Percentiles rank a stretch among this genome's conserved stretches.
These are phyloP conservation scores for Lithocarpus polystachyus DNA, from an alignment of 306 rosid genomes.

Conservation along the genomic window DNA sequence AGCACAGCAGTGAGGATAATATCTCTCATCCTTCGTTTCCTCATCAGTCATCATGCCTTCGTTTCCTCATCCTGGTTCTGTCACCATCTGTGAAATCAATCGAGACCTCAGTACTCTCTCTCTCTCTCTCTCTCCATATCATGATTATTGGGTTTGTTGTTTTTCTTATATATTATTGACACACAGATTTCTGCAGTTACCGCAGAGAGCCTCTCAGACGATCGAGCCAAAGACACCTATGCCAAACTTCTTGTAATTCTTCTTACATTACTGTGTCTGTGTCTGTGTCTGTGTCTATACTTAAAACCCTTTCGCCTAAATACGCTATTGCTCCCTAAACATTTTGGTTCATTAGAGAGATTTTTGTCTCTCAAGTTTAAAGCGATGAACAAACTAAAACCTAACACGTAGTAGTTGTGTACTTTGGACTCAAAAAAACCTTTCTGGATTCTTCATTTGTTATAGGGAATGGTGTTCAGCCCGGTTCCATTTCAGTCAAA, in stretches of 20 bases:
- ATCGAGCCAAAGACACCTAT: slow-evolving; percentile 65
- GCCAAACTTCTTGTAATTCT: slow-evolving; percentile 69
- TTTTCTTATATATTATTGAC: not conserved
- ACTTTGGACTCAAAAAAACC: too few species aligned
- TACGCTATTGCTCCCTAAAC: not conserved
- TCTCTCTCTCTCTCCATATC: not conserved
- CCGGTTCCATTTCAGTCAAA: slow-evolving; percentile 70
- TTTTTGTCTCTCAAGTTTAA: too few species aligned
- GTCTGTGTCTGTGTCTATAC: not conserved
- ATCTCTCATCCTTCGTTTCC: not conserved
- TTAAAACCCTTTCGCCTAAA: not conserved
- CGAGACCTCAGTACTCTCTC: slow-evolving; percentile 64
- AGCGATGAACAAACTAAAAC: too few species aligned
- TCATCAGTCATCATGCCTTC: slow-evolving; percentile 51
- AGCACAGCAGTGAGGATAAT: not conserved
- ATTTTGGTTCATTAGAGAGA: not conserved
- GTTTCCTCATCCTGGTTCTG: slow-evolving; percentile 73
- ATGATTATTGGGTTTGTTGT: not conserved
- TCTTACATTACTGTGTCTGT: not conserved
- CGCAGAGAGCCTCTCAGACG: slow-evolving; percentile 68
- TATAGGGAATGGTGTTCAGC: slow-evolving; percentile 79
- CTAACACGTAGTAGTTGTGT: too few species aligned
- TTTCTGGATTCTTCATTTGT: not conserved
- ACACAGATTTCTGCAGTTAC: slow-evolving; percentile 53
- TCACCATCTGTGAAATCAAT: slow-evolving; percentile 89